These are phyloP conservation scores for Achaetomiella virescens DNA, from an alignment of 495 filamentous ascomycete genomes.

Conservation along the genomic window DNA sequence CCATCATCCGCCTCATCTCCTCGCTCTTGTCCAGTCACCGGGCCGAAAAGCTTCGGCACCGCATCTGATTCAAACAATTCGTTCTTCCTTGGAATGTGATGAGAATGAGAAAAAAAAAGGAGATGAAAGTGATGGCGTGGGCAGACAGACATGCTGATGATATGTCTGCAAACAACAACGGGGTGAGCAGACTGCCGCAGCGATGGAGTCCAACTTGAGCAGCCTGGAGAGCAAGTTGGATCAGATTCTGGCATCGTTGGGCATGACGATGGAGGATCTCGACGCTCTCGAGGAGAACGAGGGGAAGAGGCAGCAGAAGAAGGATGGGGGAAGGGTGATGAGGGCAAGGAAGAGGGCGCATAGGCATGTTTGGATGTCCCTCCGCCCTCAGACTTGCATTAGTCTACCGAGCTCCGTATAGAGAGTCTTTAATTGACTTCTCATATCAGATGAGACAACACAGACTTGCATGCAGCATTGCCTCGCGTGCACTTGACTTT, in stretches of 20 bases:
- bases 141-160: background rate
- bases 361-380: background rate
- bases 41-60: background rate
- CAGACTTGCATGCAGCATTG: no score
- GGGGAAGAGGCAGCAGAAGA: background rate
- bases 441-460: no score
- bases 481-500: no score
- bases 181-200: slow-evolving; percentile 49
- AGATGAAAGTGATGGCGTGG: background rate
- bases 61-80: background rate
- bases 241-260: slow-evolving; percentile 40
- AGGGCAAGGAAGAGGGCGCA: background rate
- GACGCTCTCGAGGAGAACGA: slow-evolving; percentile 2
- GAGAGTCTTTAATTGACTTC: no score
- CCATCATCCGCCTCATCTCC: no score
- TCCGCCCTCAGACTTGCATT: no score
- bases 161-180: slow-evolving; percentile 17
- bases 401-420: no score
- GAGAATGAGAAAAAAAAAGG: no score
- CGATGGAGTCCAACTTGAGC: slow-evolving; percentile 48
- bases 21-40: no score
- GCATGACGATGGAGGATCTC: background rate
- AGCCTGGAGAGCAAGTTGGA: slow-evolving; percentile 50
- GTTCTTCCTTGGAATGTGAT: no score
- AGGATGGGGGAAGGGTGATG: background rate